Conservation (phyloP, 176 grass and related monocot genomes). For the Oryza rufipogon region DNA sequence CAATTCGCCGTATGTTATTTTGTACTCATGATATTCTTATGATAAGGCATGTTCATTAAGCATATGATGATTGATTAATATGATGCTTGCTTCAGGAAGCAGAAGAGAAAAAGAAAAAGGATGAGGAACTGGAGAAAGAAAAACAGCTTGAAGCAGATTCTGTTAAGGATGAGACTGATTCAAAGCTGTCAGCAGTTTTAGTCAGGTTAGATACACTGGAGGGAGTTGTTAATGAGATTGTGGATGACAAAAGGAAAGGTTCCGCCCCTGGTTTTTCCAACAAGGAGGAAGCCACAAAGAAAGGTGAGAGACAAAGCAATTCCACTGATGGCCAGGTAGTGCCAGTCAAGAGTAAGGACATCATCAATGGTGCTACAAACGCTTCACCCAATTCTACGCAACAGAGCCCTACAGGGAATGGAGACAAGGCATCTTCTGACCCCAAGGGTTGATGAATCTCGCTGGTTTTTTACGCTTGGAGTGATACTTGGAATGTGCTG, state of each 20-base stretch:
- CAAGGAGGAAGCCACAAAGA: constrained; percentile 29
- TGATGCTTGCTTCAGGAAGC: constrained; percentile 62
- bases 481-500: background rate
- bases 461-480: background rate
- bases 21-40: background rate
- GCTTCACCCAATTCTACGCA: constrained; percentile 16
- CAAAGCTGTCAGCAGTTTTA: constrained; percentile 61
- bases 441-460: constrained; percentile 19
- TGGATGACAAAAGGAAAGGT: constrained; percentile 60
- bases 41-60: background rate
- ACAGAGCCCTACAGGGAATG: background rate
- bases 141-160: constrained; percentile 67
- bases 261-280: constrained; percentile 5
- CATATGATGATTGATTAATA: constrained; percentile 16
- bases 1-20: background rate
- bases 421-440: constrained; percentile 4
- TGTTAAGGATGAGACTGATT: constrained; percentile 57
- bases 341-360: constrained; percentile 33
- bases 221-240: constrained; percentile 67
- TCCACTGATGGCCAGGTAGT: constrained; percentile 16
- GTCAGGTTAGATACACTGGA: constrained; percentile 76
- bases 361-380: constrained; percentile 16
- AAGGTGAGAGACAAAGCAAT: background rate
- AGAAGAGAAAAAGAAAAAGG: constrained; percentile 70
- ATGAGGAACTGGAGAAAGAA: constrained; percentile 60